phyloP scores from a whole-genome alignment of 352 stramenopile genomes.

The Aphanomyces cochlioides region DNA sequence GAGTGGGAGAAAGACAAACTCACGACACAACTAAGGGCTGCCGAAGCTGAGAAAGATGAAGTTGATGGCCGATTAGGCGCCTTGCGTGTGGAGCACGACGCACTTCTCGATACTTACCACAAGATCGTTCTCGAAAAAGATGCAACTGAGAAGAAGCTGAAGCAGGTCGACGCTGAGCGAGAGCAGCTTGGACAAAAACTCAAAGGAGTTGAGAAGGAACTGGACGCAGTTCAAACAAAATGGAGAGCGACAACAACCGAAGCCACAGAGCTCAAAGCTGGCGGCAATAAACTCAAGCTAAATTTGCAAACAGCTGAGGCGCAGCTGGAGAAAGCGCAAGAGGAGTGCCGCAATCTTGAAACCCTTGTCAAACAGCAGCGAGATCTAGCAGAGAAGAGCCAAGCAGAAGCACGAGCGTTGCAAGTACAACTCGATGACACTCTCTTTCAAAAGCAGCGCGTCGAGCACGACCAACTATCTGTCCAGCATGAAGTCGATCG shows the following conservation, averaged over 20 bases:
- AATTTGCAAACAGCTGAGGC: slow-evolving; percentile 16
- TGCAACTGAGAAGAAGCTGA: slow-evolving; percentile 31
- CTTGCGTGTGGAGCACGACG: slow-evolving; percentile 41
- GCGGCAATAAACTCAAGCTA: slow-evolving; percentile 42
- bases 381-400: slow-evolving; percentile 4
- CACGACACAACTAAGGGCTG: slow-evolving; percentile 36
- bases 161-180: slow-evolving; percentile 42
- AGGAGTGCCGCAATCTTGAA: slow-evolving; percentile 4
- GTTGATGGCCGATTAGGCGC: slow-evolving; percentile 34
- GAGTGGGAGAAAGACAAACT: slow-evolving; percentile 55
- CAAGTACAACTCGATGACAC: slow-evolving; percentile 17
- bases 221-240: slow-evolving; percentile 37
- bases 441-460: not conserved
- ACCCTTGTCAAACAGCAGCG: not conserved
- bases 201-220: slow-evolving; percentile 36
- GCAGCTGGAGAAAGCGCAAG: not conserved
- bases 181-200: slow-evolving; percentile 36
- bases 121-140: slow-evolving; percentile 38
- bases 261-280: slow-evolving; percentile 36
- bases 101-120: slow-evolving; percentile 33
- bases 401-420: not conserved
- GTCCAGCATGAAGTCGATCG: slow-evolving; percentile 21
- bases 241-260: slow-evolving; percentile 34
- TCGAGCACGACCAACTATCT: slow-evolving; percentile 2
- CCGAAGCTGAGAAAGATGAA: slow-evolving; percentile 44